Evolutionary conservation across 257 asterid genomes (phyloP), one percentile per base, ranked within the genome.

Genomic region (Solanum virginianum): DNA sequence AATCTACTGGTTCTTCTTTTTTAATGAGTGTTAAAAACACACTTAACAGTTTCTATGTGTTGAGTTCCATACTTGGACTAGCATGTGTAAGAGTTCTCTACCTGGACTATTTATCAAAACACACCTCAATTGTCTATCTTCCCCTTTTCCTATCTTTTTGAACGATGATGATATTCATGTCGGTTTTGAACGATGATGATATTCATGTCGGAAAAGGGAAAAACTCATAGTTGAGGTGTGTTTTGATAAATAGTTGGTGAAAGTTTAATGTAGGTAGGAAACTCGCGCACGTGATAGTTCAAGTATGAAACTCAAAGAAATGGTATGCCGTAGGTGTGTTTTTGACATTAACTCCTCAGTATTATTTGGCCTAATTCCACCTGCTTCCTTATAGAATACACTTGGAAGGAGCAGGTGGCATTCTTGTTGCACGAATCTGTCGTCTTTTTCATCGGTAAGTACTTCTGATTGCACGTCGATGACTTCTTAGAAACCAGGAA

Each of bases 391-490:
- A 85, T 94, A 93, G 93, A 91, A 85, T 83, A 84, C 90, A 83
- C 77, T 85, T 22, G 85, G 91, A 80, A 88, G 88, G 62, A 88
- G 84, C 82, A 85, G 89, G 62, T 88, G 90, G 69, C 89, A 87
- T 72, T 55, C 86, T 60, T 85, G 83, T 62, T 88, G 88, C 49
- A 59, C 86, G 39, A 93, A 87, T 84, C 86, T 90, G 81, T 84
- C 93, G 41, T 86, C 96, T 65, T 83, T 89, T 86, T 88, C 90
- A 77, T 85, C 84, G 91, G 99, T 94, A 92, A 74, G 89, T 60
- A 29, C 72, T 83, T 86, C 5, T 72, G 65, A 77, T 79, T 15
- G 26, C 47, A 77, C 17, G 7, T 51, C 26, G 63, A 77, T 26
- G 63, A 51, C 47, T 77, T 49, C 47, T 77, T 77, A 63, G 63